Evolutionary conservation across 1,284 basidiomycete species (phyloP), one percentile per base, ranked within the genome.

Genomic region (Irpex rosettiformis): DNA sequence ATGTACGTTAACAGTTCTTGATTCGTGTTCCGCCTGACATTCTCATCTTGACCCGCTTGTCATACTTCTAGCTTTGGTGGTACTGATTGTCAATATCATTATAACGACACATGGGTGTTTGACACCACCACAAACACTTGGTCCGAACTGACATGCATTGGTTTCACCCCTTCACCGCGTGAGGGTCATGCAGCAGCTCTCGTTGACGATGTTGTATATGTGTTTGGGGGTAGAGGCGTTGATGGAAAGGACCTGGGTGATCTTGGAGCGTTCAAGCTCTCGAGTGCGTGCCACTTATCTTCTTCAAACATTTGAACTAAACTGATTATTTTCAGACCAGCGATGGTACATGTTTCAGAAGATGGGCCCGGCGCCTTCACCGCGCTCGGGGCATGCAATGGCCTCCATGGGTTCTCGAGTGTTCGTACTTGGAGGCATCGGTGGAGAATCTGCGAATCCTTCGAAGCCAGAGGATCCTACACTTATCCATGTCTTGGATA

Each of bases 271-370:
- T 99, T 99, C 81, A 97, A 97, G 76, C 89, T 99, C 61, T 88
- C 92, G 10, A 96, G 94, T 96, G 64, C 70, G 91, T 79, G 4
- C 11, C 42, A 6, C 11, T n/a, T 11, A 16, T 21, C 21, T 16
- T 51, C 27, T 8, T 51, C 40, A 10, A 21, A 24, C 18, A 16
- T 25, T 24, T n/a, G 48, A 6, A 28, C 42, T 45, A 18, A 29
- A 37, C 33, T 21, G 22, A 48, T 28, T 29, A 29, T 28, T 30
- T 54, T n/a, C 55, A 89, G 85, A 86, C 72, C 85, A 86, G 65
- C 77, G 86, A 66, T 72, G 96, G 96, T 99, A 96, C 77, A 98
- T 96, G 93, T 98, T 99, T 78, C 95, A 97, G 73, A 97, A 98
- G 72, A 98, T 98, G 96, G 96, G 96, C 2, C 95, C 95, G 10